phyloP scores from a whole-genome alignment of 1,139 yeast genomes.

The Blastobotrys buckinghamii region DNA sequence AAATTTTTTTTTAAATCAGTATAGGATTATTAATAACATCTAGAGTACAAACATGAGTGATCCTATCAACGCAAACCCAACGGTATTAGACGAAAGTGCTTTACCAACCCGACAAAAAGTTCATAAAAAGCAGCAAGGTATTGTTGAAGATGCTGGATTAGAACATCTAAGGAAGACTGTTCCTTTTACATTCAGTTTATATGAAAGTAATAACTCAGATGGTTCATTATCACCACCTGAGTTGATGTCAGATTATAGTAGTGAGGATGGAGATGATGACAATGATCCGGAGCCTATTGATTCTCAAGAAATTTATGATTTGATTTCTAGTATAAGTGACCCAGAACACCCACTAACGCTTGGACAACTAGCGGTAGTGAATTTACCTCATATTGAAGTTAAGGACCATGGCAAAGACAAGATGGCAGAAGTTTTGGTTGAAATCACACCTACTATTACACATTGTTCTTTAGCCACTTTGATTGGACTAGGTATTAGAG shows the following conservation, averaged over 20 bases:
- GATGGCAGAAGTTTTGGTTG: constrained; percentile 71
- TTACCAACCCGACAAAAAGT: constrained; percentile 60
- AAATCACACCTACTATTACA: constrained; percentile 94
- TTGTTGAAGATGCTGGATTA: constrained; percentile 16
- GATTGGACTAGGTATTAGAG: constrained; percentile 92
- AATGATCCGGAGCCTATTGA: constrained; percentile 58
- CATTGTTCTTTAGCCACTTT: constrained; percentile 96
- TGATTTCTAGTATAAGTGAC: constrained; percentile 85
- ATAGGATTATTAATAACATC: background rate
- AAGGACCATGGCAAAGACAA: constrained; percentile 48
- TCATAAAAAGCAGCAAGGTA: constrained; percentile 7
- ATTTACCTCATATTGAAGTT: constrained; percentile 71
- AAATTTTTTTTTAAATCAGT: no score
- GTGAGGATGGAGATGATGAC: constrained; percentile 7
- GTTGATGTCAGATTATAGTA: constrained; percentile 12
- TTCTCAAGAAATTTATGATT: constrained; percentile 63
- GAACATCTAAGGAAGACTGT: constrained; percentile 7
- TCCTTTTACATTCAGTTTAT: constrained; percentile 11
- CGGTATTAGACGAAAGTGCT: constrained; percentile 65
- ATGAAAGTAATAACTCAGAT: background rate
- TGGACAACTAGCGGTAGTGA: constrained; percentile 93
- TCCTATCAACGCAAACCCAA: constrained; percentile 89
- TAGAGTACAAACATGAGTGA: constrained; percentile 60
- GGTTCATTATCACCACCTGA: constrained; percentile 2
- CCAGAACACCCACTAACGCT: constrained; percentile 96